Evolutionary conservation across 2,329 filamentous ascomycete species (phyloP).

Genomic region (Tricladium varicosporioides): DNA sequence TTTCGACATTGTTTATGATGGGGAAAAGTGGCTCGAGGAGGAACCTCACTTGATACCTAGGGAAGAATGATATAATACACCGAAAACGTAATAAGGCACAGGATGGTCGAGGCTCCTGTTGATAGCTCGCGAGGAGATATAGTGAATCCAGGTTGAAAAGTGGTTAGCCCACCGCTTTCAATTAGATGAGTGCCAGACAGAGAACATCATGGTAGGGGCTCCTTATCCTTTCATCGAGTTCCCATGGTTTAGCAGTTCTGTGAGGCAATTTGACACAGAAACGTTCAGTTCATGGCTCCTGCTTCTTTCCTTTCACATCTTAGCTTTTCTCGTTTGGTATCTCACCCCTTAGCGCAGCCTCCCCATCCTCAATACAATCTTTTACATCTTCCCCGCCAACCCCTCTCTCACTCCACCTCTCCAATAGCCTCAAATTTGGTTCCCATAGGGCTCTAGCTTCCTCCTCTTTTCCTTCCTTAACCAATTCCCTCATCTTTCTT

Average conservation of each 20-base stretch:
- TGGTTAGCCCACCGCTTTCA: background rate
- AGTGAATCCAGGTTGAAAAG: too few species aligned
- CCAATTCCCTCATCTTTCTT: conserved; percentile 51
- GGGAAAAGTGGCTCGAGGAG: background rate
- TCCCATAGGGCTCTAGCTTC: conserved; percentile 54
- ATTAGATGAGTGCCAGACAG: background rate
- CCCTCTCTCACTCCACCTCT: conserved; percentile 33
- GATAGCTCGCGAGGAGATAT: too few species aligned
- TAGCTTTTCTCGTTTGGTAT: conserved; percentile 24
- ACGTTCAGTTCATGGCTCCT: conserved; percentile 14
- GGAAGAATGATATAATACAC: too few species aligned
- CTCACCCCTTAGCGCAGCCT: conserved; percentile 32
- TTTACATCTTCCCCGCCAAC: conserved; percentile 33
- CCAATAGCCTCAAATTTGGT: conserved; percentile 22
- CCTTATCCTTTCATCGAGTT: background rate
- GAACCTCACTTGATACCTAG: too few species aligned
- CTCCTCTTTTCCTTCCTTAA: conserved; percentile 57
- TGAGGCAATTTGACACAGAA: background rate
- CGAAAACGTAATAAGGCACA: too few species aligned
- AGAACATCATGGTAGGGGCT: too few species aligned
- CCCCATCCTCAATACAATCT: conserved; percentile 35
- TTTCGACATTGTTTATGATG: conserved; percentile 64
- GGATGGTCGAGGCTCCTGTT: too few species aligned
- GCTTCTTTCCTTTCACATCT: conserved; percentile 16
- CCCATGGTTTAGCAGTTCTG: background rate